phyloP scores from a whole-genome alignment of 345 rosid species.

The Salix arbutifolia region DNA sequence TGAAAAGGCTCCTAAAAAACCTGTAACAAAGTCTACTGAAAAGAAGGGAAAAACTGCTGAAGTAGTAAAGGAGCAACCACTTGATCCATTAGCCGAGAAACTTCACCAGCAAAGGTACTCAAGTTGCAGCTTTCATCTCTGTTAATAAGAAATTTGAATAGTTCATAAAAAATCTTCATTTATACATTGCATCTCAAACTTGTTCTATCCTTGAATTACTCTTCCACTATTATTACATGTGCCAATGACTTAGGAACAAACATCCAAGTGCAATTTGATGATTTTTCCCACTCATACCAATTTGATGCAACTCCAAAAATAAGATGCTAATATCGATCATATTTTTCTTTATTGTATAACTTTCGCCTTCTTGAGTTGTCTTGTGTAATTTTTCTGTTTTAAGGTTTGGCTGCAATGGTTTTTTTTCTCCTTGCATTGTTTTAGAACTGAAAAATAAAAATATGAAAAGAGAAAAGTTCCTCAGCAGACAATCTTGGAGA shows the following conservation, averaged over 20 bases:
- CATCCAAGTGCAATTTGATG: not conserved
- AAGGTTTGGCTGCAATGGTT: not conserved
- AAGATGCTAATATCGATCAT: not conserved
- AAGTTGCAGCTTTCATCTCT: not conserved
- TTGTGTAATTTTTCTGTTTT: not conserved
- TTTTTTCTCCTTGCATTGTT: not conserved
- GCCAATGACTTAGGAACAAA: not conserved
- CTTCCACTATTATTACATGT: not conserved
- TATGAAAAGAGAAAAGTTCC: not conserved
- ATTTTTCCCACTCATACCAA: not conserved
- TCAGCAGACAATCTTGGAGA: too few species aligned
- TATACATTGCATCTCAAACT: not conserved
- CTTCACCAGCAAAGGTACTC: conserved; percentile 69
- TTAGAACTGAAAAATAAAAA: not conserved
- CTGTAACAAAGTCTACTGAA: conserved; percentile 39
- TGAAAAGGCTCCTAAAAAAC: conserved; percentile 41
- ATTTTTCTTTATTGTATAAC: not conserved
- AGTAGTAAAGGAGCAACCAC: conserved; percentile 34
- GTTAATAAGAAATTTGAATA: not conserved
- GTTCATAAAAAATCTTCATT: not conserved
- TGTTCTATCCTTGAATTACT: not conserved
- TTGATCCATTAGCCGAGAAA: conserved; percentile 73
- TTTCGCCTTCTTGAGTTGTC: not conserved
- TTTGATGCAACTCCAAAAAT: not conserved
- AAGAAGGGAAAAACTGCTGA: conserved; percentile 54